phyloP scores from a whole-genome alignment of 2,329 filamentous ascomycete genomes.

The Alternaria infectoria region DNA sequence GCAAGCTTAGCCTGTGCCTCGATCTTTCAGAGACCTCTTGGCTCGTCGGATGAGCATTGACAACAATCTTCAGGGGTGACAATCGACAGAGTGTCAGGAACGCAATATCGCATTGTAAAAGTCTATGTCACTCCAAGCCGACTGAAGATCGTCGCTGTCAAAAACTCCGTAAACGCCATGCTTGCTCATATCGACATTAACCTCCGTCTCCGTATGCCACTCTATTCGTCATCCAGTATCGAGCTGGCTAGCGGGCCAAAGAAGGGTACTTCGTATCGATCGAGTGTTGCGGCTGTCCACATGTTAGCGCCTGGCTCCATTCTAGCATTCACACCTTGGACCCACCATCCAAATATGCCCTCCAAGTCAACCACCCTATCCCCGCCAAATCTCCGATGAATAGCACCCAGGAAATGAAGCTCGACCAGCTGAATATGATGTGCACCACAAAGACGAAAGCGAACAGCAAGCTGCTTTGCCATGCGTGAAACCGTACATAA shows the following conservation, averaged over 20 bases:
- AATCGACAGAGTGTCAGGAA: neutral
- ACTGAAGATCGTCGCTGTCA: neutral
- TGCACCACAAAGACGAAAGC: constrained; percentile 74
- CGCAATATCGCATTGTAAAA: neutral
- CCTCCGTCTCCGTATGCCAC: neutral
- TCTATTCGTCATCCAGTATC: constrained; percentile 84
- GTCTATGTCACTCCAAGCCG: neutral
- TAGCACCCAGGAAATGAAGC: constrained; percentile 81
- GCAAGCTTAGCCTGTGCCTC: neutral
- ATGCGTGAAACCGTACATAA: constrained; percentile 96
- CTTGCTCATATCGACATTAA: neutral
- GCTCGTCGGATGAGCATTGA: neutral
- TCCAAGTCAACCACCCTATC: constrained; percentile 76
- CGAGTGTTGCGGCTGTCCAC: constrained; percentile 63
- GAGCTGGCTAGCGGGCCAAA: constrained; percentile 85
- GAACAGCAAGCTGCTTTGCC: constrained; percentile 89
- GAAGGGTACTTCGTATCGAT: constrained; percentile 83
- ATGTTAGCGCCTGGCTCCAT: constrained; percentile 10
- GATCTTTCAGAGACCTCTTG: neutral
- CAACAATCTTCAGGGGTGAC: neutral
- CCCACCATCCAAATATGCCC: constrained; percentile 84
- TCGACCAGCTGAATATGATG: constrained; percentile 84
- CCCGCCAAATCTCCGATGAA: constrained; percentile 76
- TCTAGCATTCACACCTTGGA: neutral
- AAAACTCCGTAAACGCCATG: constrained; percentile 20